phyloP scores from a whole-genome alignment of 352 stramenopile species.

The Phytophthora meadii region DNA sequence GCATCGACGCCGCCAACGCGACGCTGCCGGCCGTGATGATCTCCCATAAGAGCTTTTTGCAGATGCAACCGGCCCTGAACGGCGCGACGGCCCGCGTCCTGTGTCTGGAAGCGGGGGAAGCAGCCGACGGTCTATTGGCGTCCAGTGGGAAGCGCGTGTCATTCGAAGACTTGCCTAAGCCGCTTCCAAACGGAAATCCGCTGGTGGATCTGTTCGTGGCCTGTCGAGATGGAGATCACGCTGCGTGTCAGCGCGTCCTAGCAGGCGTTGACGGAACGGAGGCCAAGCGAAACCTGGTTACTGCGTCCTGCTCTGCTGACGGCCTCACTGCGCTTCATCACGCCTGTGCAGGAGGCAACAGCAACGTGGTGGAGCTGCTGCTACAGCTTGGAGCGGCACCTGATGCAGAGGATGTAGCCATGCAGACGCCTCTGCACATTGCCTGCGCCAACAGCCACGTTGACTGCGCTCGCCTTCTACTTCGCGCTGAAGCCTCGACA shows the following conservation, averaged over 20 bases:
- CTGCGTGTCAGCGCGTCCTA: constrained; percentile 45
- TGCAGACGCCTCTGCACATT: constrained; percentile 66
- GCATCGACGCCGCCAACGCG: constrained; percentile 67
- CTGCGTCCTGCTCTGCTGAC: neutral
- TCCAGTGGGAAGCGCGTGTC: constrained; percentile 27
- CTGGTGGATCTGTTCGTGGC: constrained; percentile 29
- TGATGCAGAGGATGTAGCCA: constrained; percentile 45
- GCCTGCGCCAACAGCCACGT: constrained; percentile 57
- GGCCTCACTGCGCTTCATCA: constrained; percentile 60
- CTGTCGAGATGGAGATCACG: constrained; percentile 56
- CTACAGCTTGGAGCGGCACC: constrained; percentile 45
- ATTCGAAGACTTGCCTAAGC: constrained; percentile 30
- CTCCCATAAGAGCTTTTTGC: constrained; percentile 49
- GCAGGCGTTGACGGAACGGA: constrained; percentile 18
- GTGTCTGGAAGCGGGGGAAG: constrained; percentile 52
- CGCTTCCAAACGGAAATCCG: neutral
- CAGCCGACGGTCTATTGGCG: constrained; percentile 41
- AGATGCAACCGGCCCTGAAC: constrained; percentile 31
- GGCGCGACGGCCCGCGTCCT: constrained; percentile 46
- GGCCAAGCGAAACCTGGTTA: constrained; percentile 12
- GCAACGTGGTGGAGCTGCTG: constrained; percentile 56
- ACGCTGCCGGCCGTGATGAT: constrained; percentile 80
- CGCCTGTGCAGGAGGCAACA: constrained; percentile 50
- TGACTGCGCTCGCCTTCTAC: constrained; percentile 56
- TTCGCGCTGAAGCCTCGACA: constrained; percentile 46